Base-by-base conservation (phyloP, 179 eudicot genomes). In the Silene coronaria region DNA sequence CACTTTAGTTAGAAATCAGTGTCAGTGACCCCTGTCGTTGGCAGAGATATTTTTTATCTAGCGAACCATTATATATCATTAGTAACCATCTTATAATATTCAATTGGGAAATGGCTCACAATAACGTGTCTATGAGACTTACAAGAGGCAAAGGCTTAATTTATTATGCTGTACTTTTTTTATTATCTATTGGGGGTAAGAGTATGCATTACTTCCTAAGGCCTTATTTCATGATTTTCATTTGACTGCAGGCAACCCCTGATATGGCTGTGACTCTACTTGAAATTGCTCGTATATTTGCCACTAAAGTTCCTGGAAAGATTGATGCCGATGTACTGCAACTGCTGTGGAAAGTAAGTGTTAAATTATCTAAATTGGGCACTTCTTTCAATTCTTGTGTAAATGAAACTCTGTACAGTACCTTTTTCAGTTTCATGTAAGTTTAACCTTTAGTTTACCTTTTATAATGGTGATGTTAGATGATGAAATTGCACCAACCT, bases 291-390 rank as follows among this genome's bases (percentile, higher is more conserved):
- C 86, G 99, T 81, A 85, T 93, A 59, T 96, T 96, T 82, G 99
- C 99, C 70, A 96, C 99, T 67, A 93, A 96, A 85, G 99, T 93
- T 81, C 99, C 99, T 57, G 99, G 99, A 77, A 96, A 96, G 87
- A 93, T 96, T 61, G 99, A 96, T 79, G 98, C 99, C 65, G 99
- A 96, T 78, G 99, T 96, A 22, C 89, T 96, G 69, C 99, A 96
- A 70, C 92, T 96, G 21, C 84, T 96, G 46, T 96, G 99, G 99
- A 96, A 96, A 84, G 99, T 96, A 88, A 75, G 97, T 83, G 71
- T 42, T 28, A 71, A 23, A 5, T 17, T 32, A 12, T 62, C 22
- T 10, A 36, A 62, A 28, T 55, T 26, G 12, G 21, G 60, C 12
- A 13, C 78, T 26, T 51, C 17, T 9, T 24, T 67, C 24, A n/a